These are phyloP conservation scores for Lepidium didymum DNA, from an alignment of 345 rosid species.

Conservation along the genomic window DNA sequence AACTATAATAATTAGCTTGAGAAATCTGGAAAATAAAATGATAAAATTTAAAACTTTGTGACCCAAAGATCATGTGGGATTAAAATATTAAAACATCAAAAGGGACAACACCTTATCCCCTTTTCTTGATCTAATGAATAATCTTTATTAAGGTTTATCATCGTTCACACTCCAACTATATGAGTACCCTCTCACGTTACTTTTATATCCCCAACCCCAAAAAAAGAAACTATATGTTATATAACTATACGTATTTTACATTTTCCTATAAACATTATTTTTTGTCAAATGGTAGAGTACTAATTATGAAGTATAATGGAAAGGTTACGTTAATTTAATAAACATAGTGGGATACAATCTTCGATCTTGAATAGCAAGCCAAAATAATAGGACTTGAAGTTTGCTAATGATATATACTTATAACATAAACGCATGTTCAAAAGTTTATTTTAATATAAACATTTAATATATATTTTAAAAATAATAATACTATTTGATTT, in stretches of 20 bases:
- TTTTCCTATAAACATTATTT: neutral
- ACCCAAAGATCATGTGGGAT: slow-evolving; percentile 23
- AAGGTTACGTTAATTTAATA: neutral
- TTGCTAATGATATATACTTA: neutral
- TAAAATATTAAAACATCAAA: slow-evolving; percentile 6
- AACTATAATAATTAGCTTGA: neutral
- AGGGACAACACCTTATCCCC: slow-evolving; percentile 21
- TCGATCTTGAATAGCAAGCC: neutral
- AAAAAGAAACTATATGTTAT: neutral
- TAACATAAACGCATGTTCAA: neutral
- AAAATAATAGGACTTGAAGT: neutral
- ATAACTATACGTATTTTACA: neutral
- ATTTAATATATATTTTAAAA: neutral
- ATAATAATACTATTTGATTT: neutral
- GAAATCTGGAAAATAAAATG: neutral
- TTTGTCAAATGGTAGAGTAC: neutral
- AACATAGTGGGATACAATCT: neutral
- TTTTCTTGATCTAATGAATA: slow-evolving; percentile 15
- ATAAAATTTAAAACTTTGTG: slow-evolving; percentile 1
- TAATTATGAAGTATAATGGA: neutral
- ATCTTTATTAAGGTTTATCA: neutral
- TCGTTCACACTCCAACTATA: neutral
- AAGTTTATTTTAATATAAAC: neutral
- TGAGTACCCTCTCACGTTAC: slow-evolving; percentile 10
- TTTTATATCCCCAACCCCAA: neutral